Percentiles rank a stretch among this genome's conserved stretches.
These are phyloP conservation scores for Linnemannia elongata DNA, from an alignment of 192 early-diverging fungal species.

Conservation along the genomic window DNA sequence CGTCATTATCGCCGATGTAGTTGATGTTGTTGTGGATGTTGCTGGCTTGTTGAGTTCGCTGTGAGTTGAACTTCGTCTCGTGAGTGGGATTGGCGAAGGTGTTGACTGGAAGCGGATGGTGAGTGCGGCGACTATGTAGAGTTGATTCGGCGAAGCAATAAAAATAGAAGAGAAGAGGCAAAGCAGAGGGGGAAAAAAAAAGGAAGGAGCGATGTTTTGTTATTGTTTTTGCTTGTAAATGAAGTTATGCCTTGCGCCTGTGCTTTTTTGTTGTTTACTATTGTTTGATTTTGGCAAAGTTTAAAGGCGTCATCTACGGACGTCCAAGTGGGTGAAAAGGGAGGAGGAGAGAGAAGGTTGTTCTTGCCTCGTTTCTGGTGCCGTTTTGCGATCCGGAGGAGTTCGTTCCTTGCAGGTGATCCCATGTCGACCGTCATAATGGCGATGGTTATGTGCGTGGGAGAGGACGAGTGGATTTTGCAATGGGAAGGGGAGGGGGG, in stretches of 20 bases:
- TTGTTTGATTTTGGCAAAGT: no score
- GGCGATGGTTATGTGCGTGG: not conserved
- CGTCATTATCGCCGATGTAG: not conserved
- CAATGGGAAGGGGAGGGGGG: not conserved
- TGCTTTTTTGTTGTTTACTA: no score
- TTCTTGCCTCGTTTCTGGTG: slow-evolving; percentile 24
- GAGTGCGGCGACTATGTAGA: slow-evolving; percentile 4
- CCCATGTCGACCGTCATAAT: slow-evolving; percentile 11
- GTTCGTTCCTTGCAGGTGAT: slow-evolving; percentile 14
- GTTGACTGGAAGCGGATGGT: slow-evolving; percentile 6
- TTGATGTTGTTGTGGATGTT: not conserved
- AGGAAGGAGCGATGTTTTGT: not conserved
- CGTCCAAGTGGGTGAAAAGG: not conserved
- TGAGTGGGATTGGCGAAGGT: not conserved
- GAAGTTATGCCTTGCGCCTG: no score
- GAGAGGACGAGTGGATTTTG: not conserved
- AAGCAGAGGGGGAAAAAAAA: not conserved
- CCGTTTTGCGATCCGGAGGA: slow-evolving; percentile 25
- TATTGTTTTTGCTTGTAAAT: no score
- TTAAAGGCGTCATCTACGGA: no score
- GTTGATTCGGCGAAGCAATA: not conserved
- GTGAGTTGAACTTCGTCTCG: not conserved
- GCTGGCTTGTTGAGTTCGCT: not conserved
- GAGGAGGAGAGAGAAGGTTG: not conserved
- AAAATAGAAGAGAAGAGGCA: not conserved